phyloP scores from a whole-genome alignment of 305 asterid species.

The Solanum hybrid region DNA sequence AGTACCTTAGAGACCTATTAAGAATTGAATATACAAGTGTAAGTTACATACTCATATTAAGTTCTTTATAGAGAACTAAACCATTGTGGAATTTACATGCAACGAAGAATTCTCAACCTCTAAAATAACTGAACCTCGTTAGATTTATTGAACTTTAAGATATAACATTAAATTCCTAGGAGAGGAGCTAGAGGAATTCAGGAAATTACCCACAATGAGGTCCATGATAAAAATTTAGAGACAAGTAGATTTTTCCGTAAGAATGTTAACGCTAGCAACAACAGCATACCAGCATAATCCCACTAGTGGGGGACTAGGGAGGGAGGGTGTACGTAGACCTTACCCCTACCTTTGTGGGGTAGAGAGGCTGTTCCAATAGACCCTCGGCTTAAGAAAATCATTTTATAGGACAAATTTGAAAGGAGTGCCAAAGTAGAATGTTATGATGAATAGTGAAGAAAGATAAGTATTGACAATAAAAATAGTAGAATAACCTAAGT shows the following conservation, averaged over 20 bases:
- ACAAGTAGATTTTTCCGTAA: background rate
- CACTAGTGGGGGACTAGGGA: background rate
- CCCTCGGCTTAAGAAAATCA: background rate
- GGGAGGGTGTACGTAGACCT: background rate
- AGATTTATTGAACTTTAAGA: background rate
- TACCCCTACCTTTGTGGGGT: background rate
- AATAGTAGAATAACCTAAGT: background rate
- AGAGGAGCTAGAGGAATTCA: background rate
- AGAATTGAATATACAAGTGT: background rate
- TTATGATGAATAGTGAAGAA: background rate
- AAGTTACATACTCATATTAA: background rate
- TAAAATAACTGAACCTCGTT: background rate
- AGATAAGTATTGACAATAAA: background rate
- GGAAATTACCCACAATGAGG: conserved; percentile 1
- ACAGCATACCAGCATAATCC: background rate
- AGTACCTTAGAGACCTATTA: background rate
- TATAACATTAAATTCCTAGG: background rate
- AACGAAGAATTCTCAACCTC: background rate
- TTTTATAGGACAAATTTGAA: background rate
- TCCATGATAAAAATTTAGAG: background rate
- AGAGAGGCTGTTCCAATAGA: background rate
- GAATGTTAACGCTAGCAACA: background rate
- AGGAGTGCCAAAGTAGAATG: background rate
- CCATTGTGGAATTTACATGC: background rate
- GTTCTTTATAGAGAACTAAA: background rate